Evolutionary conservation across 805 yeast genomes (phyloP).

Genomic region (Cyberlindnera petersonii): DNA sequence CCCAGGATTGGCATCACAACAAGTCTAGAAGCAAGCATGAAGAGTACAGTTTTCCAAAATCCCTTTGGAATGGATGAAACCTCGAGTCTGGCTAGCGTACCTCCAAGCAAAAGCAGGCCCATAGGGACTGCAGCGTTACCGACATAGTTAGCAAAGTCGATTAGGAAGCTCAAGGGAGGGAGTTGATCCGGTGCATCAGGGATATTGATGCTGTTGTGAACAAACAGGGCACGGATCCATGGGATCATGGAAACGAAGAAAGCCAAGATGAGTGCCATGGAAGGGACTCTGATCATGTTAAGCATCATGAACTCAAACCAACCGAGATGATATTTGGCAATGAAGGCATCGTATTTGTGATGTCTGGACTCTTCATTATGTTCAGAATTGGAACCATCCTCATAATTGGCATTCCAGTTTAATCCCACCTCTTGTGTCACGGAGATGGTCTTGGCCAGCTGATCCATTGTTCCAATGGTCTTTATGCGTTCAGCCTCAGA

Average conservation of each 20-base stretch:
- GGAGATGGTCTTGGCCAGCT: conserved; percentile 19
- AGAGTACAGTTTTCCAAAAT: conserved; percentile 62
- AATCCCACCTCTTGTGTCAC: conserved; percentile 23
- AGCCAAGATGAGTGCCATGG: conserved; percentile 63
- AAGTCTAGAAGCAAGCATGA: conserved; percentile 54
- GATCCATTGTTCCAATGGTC: conserved; percentile 10
- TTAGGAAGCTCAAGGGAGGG: conserved; percentile 81
- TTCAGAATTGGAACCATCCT: not conserved
- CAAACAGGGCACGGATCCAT: conserved; percentile 72
- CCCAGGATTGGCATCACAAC: conserved; percentile 80
- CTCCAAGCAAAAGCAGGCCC: conserved; percentile 80
- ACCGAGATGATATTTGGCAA: conserved; percentile 27
- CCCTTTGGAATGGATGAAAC: conserved; percentile 60
- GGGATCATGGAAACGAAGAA: conserved; percentile 79
- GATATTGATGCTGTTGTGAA: conserved; percentile 44
- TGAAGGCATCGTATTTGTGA: conserved; percentile 20
- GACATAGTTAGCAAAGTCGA: conserved; percentile 75
- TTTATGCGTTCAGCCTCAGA: conserved; percentile 24
- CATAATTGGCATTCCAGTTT: conserved; percentile 4
- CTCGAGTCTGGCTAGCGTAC: conserved; percentile 75
- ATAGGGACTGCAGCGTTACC: conserved; percentile 88
- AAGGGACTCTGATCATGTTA: conserved; percentile 67
- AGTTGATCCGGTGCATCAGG: conserved; percentile 77
- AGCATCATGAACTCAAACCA: conserved; percentile 36
- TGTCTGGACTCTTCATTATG: not conserved